Evolutionary conservation across 140 eudicot species (phyloP), one percentile per base, ranked within the genome.

Genomic region (Cichorium intybus): DNA sequence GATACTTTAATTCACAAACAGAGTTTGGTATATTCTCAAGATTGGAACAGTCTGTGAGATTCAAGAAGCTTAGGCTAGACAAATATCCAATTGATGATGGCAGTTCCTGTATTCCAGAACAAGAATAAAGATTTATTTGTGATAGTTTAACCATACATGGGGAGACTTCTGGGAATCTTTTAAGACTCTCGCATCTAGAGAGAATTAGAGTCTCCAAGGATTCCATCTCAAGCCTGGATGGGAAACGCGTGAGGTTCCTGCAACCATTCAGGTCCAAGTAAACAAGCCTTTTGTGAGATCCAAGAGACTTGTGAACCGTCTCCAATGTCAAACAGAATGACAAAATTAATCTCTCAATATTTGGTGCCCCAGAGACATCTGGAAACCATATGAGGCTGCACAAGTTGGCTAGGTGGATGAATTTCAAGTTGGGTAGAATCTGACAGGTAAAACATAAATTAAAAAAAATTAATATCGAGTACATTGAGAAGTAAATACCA

Each of bases 291-390:
- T 9, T 21, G 22, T 14, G 56, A 28, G 5, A 31, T 31, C 62
- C 76, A 59, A 70, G 47, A 34, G 69, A 48, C 33, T 41, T 58
- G 15, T 70, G 52, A 22, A 70, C 76, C 28, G 49, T 62, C 39
- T 5, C 28, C 54, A 70, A 48, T 0, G 10, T 21, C 3, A 0
- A 0, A 22, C 69, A 59, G 4, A n/a, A 0, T 49, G 57, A 24
- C 12, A 70, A 31, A 48, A 21, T 34, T 17, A 70, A 12, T 0
- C 31, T 49, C 20, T 70, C 76, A 4, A 70, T 27, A 47, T 70
- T 60, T 10, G 76, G 75, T 23, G 37, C 29, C 37, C 41, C 75
- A 0, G 68, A 56, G 24, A 69, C 28, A 52, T 69, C 75, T 43
- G 75, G 75, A 34, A 49, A 23, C 49, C 23, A 28, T 29, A 24